Evolutionary conservation across 805 yeast species (phyloP), one percentile per base, ranked within the genome.

Genomic region (Candida arabinofermentans): DNA sequence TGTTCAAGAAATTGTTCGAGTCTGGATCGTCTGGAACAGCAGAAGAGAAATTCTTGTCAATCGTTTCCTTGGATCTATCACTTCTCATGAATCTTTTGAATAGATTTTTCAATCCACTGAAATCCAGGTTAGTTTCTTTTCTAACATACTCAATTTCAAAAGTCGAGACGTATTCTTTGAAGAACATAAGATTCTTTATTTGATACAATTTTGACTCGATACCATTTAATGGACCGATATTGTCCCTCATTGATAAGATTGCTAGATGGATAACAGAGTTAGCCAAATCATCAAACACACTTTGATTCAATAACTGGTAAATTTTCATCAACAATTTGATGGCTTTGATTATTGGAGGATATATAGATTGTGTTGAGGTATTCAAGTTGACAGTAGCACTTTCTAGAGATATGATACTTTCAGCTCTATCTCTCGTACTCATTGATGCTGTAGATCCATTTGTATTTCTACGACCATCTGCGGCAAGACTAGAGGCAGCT

Each of bases 251-350:
- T 6, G 93, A 77, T 13, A 65, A 54, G 27, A 88, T 75, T 52
- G 93, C 82, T 34, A 83, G 75, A 57, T 86, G 96, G 4, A 91
- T 85, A 39, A 88, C 81, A 42, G 84, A 79, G 59, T 88, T 96
- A 0, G 96, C 96, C 49, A 90, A 65, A 55, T 87, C 96, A 58
- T 88, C 96, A 64, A 90, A 91, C 2, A 88, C 85, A 10, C 74
- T 66, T 2, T 90, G 79, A 49, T 83, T 82, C 27, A 91, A 75
- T 53, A 89, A 67, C 53, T 86, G 95, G 57, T 87, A 86, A 18
- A 90, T 83, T 57, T 79, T 84, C 26, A 88, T 81, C 24, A 90
- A 65, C 5, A 91, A 64, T 1, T 82, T 74, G 33, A 89, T 64
- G 0, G 95, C 81, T 41, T 76, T 77, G 3, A 76, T 72, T 35